Base-by-base conservation (phyloP, 192 early-diverging fungal species). In the Allomyces javanicus region DNA sequence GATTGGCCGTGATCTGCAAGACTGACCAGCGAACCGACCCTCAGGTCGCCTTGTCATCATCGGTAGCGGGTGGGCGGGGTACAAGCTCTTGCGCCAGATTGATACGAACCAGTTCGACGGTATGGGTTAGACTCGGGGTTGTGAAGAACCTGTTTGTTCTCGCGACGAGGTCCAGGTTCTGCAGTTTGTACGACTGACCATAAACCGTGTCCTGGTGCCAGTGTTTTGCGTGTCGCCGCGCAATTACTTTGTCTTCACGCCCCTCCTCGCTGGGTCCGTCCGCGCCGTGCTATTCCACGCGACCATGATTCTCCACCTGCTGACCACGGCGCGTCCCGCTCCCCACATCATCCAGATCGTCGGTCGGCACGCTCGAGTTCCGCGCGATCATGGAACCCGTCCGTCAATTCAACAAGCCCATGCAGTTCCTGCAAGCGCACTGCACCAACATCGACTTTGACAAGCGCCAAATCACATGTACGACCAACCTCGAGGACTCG, bases 171-270 rank as follows among this genome's bases (percentile, higher is more conserved):
- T 26, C 26, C 1, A 3, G 26, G 1, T 26, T 4, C 4, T 26
- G 2, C 26, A 26, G 26, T 26, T 26, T 40, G 33, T 40, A 40
- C 33, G 33, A 40, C 33, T 40, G 33, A 40, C 7, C 7, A 40
- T 40, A 7, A 9, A 9, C 33, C 33, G 33, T 40, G 3, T 40
- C 33, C 7, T 40, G 33, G 7, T 40, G 33, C 33, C 62, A 62
- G 40, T 62, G 44, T 14, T 44, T 25, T 71, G 64, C 5, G 27
- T 61, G n/a, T 26, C 63, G 45, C 62, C 61, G 75, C 77, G 76
- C 75, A 89, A 90, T 69, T 86, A 90, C 72, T 92, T 92, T 73
- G 73, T 89, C 27, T 90, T 91, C 73, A 94, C 92, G 44, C 92
- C 92, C 12, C 71, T 94, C 44, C 77, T 94, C 63, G 89, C 92